These are phyloP conservation scores for Cyclaneusma minus DNA, from an alignment of 2,329 filamentous ascomycete genomes.

Conservation along the genomic window DNA sequence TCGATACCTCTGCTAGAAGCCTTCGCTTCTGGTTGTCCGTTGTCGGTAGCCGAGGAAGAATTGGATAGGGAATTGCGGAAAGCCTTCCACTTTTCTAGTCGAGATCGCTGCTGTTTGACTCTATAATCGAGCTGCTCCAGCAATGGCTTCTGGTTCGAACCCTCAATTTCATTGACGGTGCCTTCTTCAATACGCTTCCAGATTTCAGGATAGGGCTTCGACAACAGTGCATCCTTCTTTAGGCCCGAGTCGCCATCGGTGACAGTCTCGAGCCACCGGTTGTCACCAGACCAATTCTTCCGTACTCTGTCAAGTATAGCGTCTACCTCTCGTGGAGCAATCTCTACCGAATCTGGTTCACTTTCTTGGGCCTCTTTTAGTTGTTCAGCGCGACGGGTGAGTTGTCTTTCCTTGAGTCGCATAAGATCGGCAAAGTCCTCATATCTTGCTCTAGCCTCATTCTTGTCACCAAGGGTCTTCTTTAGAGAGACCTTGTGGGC, in stretches of 20 bases:
- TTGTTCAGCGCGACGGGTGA: conserved; percentile 37
- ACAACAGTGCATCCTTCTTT: conserved; percentile 46
- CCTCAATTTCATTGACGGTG: conserved; percentile 38
- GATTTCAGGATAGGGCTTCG: conserved; percentile 50
- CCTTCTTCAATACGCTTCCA: conserved; percentile 53
- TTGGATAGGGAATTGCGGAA: conserved; percentile 30
- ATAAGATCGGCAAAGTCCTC: conserved; percentile 48
- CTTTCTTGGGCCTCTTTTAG: conserved; percentile 17
- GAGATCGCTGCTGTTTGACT: conserved; percentile 48
- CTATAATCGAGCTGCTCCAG: conserved; percentile 58
- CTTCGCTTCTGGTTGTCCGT: conserved; percentile 10
- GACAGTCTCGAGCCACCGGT: conserved; percentile 57
- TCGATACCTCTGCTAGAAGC: conserved; percentile 24
- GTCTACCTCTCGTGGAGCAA: too few species aligned
- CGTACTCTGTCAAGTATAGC: conserved; percentile 42
- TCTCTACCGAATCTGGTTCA: conserved; percentile 19
- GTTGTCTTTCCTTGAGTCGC: conserved; percentile 41
- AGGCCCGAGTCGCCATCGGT: conserved; percentile 47
- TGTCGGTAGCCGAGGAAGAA: conserved; percentile 11
- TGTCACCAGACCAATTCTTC: conserved; percentile 66
- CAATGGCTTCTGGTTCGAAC: conserved; percentile 29
- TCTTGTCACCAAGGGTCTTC: conserved; percentile 42
- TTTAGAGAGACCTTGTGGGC: conserved; percentile 56
- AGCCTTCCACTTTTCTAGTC: conserved; percentile 59
- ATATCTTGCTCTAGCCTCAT: conserved; percentile 41